A percentile compares a stretch with the other conserved stretches of the same genome.
Conservation (phyloP, 345 rosid genomes). For the Bruguiera gymnorhiza region DNA sequence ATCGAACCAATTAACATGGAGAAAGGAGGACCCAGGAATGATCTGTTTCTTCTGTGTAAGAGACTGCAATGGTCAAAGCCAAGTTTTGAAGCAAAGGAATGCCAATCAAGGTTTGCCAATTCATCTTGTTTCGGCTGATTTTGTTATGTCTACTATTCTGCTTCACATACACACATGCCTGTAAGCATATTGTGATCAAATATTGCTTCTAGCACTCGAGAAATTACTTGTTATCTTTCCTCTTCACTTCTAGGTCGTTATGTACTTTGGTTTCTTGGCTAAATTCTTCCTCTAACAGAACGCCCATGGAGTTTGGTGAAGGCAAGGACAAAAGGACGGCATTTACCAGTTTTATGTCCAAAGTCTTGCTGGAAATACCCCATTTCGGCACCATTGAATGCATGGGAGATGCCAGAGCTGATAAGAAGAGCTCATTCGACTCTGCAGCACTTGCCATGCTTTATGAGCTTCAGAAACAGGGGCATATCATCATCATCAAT, state of each 20-base stretch:
- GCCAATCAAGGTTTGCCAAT: too few species aligned
- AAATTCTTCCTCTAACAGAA: slow-evolving; percentile 32
- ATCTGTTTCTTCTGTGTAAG: slow-evolving; percentile 70
- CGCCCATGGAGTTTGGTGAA: slow-evolving; percentile 43
- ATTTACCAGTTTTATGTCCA: slow-evolving; percentile 54
- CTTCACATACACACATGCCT: neutral
- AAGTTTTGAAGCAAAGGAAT: slow-evolving; percentile 46
- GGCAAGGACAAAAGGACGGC: slow-evolving; percentile 37
- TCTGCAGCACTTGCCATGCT: slow-evolving; percentile 67
- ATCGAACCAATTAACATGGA: slow-evolving; percentile 50
- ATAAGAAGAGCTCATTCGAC: slow-evolving; percentile 80
- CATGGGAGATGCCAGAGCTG: slow-evolving; percentile 60
- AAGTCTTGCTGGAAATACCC: slow-evolving; percentile 47
- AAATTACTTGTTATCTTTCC: neutral
- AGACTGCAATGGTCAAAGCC: slow-evolving; percentile 78
- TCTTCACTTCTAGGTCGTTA: slow-evolving; percentile 6
- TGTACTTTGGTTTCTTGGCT: neutral
- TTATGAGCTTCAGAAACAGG: slow-evolving; percentile 50
- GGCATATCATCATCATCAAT: slow-evolving; percentile 43
- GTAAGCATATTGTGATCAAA: neutral
- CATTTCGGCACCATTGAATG: slow-evolving; percentile 42
- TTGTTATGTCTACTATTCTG: too few species aligned
- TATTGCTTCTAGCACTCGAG: neutral
- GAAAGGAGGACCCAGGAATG: slow-evolving; percentile 81
- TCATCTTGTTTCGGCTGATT: too few species aligned